Evolutionary conservation across 176 grass and related monocot genomes (phyloP), one percentile per base, ranked within the genome.

Genomic region (Metroxylon sagu): DNA sequence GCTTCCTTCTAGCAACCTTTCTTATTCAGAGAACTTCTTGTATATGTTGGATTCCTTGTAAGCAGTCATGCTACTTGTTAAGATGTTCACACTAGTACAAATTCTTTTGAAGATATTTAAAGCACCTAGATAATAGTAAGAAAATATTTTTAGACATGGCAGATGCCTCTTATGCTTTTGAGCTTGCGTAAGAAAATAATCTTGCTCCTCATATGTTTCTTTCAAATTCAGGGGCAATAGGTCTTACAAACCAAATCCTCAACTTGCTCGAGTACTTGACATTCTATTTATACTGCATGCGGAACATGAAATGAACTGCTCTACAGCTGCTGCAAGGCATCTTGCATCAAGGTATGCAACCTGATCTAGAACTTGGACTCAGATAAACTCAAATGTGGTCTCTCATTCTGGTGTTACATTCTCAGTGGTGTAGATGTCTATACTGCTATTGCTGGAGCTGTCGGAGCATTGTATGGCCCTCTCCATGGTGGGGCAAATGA

Each of bases 231-330:
- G 87, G 79, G 87, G 93, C 68, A 27, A 88, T 53, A 88, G 80
- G 60, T 55, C 85, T 52, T 98, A 98, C 55, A 81, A 74, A 62
- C 93, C 87, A 67, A 98, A 98, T 43, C 76, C 87, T 64, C 77
- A 78, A 77, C 88, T 98, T 78, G 79, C 87, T 64, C 74, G 87
- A 68, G 87, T 72, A 67, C 70, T 98, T 65, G 87, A 98, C 51
- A 71, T 98, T 56, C 87, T 98, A 50, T 92, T 98, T 56, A 92
- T 98, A 74, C 81, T 98, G 17, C 93, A 98, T 79, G 93, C 93
- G 18, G 93, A 98, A 69, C 93, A 98, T 64, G 93, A 98, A 82
- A 98, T 92, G 93, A 98, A 98, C 66, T 98, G 87, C 68, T 98
- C 93, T 59, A 88, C 87, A 29, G 80, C 93, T 89, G 87, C 87